Evolutionary conservation across 768 basidiomycete genomes (phyloP), one percentile per base, ranked within the genome.

Genomic region (Amanita molliuscula): DNA sequence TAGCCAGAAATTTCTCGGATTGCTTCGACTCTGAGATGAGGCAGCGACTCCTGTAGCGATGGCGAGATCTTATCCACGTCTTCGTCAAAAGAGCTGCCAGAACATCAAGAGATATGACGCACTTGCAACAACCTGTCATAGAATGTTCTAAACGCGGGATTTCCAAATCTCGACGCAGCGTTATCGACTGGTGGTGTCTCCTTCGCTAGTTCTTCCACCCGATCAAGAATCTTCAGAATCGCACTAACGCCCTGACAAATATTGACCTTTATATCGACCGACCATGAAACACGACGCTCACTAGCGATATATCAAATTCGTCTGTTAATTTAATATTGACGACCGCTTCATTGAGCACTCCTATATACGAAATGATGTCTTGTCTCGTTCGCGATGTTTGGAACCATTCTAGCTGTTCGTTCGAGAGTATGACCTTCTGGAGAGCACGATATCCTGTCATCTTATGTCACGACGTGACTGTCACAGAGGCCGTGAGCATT

Each of bases 81-180:
- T 52, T 16, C 18, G 25, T 40, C 23, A 8, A 15, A 16, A 1
- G 37, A 20, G 31, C 48, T 35, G 18, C 23, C 37, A 50, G 34
- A 35, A 46, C 16, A 33, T 21, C 20, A 35, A 20, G 18, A 37
- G 18, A 46, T 48, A 16, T 23, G 33, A 52, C 18, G 36, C 62
- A 85, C 93, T 68, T 85, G 74, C 15, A 69, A 59, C 6, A 97
- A 72, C 58, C 78, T 77, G 67, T 97, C 94, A 57, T 93, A 90
- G 62, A 98, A 96, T 0, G 79, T 79, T 58, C 86, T 73, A 66
- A 99, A 99, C 0, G 96, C 96, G 3, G 96, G 96, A 65, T 99
- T 99, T 1, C 96, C 95, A 60, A 99, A 99, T 26, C 95, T 74
- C 35, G 94, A 97, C 3, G 83, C 83, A 44, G 82, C 75, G 62